Evolutionary conservation across 192 early-diverging fungal genomes (phyloP), one percentile per base, ranked within the genome.

Genomic region (Coemansia erecta): DNA sequence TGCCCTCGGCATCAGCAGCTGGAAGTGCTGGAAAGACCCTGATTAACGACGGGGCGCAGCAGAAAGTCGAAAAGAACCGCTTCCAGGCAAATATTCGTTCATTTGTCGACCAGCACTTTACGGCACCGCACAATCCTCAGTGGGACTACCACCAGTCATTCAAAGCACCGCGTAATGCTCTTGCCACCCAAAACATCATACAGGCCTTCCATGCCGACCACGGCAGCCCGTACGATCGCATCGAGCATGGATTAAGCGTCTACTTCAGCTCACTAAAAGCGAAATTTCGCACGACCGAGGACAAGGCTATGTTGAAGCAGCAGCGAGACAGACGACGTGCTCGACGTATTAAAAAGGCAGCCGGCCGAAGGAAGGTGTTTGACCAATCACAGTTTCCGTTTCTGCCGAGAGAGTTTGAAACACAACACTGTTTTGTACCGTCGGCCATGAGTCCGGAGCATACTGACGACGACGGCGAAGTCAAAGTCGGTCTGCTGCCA

Each of bases 91-190:
- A 72, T 55, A 72, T 78, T 21, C 75, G 75, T 33, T 57, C 75
- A 1, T 78, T 72, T 62, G 75, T 78, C 18, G 75, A 78, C 52
- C 64, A 78, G 54, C 60, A 72, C 47, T 78, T 78, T 60, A 64
- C 55, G 41, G 47, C 23, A 13, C 41, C 45, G 23, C 23, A 41
- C 8, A 64, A 64, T 43, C 40, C 66, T 37, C 68, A 48, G 33
- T 78, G 75, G 75, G 75, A 78, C 62, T 78, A 78, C 50, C 68
- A 78, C 61, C 75, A 78, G 65, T 78, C 75, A 6, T 78, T 78
- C 59, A 78, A 78, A 51, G 69, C 75, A 17, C 75, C 75, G 59
- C 69, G 62, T 58, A 78, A 78, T 50, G 69, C 75, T 12, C 69
- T 72, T 45, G 49, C 65, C 22, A 78, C 75, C 18, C 75, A 68